Evolutionary conservation across 306 rosid genomes (phyloP), one percentile per base, ranked within the genome.

Genomic region (Cucumis hystrix): DNA sequence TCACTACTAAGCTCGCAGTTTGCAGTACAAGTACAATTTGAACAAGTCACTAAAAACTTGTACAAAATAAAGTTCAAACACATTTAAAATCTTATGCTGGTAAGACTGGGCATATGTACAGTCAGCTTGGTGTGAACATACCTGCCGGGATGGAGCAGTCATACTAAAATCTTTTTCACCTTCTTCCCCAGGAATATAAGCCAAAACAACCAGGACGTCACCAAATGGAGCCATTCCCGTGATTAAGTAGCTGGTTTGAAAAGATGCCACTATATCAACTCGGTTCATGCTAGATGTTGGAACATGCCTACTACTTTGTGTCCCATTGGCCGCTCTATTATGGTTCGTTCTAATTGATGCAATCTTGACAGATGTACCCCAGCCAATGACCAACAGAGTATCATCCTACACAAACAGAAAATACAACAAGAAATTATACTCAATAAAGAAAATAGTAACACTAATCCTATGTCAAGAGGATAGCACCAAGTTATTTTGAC

Each of bases 221-320:
- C 99, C 97, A 83, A 95, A 95, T 12, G 97, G 99, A 71, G 99
- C 97, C 83, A 95, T 80, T 81, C 99, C 99, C 23, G 99, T 87
- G 80, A 95, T 92, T 82, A 90, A 89, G 84, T 95, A 91, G 87
- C 83, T 86, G 79, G 99, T 92, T 81, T 88, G 95, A 72, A 95
- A 95, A 78, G 99, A 95, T 76, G 98, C 97, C 88, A 95, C 97
- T 71, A 95, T 89, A 82, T 95, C 99, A 79, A 95, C 99, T 85
- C 84, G 91, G 81, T 85, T 85, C 87, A 84, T 64, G 80, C 88
- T 84, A 80, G 96, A 82, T 84, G 89, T 16, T n/a, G 98, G 86
- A 78, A 85, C 83, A 79, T 84, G 81, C 79, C 78, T 54, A 73
- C 63, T 73, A 54, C 30, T 87, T 63, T 84, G 84, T 6, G 91